Evolutionary conservation across 208 protist genomes (phyloP), one percentile per base, ranked within the genome.

Genomic region (Tritrichomonas musculus): DNA sequence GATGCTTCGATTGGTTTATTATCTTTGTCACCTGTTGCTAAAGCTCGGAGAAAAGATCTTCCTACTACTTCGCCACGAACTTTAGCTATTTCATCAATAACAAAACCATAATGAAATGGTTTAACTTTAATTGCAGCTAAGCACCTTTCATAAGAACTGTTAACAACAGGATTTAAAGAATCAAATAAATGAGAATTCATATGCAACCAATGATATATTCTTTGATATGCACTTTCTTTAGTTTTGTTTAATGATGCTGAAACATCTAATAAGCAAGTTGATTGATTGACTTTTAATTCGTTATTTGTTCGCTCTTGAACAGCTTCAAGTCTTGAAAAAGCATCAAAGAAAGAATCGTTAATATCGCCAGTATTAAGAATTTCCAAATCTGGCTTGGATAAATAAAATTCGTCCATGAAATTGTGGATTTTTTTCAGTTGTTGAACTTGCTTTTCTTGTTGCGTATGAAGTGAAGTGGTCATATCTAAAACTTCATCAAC

Each of bases 401-500:
- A 20, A 88, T 88, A 88, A 57, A 47, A 88, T 60, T 88, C 20
- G 20, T 88, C 77, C 9, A 88, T 88, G 57, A 88, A 88, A 88
- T 27, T 60, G 17, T 88, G 77, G 30, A 88, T 88, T 53, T 57
- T 88, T 33, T 30, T 50, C 17, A 88, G 36, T 57, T 88, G 77
- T 39, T 88, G 44, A 30, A 25, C n/a, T 57, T 88, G 77, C 8
- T 88, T 88, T 88, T 88, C 77, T 88, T 88, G 77, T 57, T 88
- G 77, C 4, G 47, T 57, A 20, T 88, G 30, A 53, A 88, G 30
- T 36, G 77, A 88, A 33, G 77, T 57, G 33, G 77, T 88, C 47
- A 60, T 88, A 57, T 88, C 77, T 17, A 88, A 57, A 57, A 88
- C 77, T 57, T 88, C 77, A 39, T 88, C 77, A 27, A 88, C 77